Evolutionary conservation across 495 filamentous ascomycete species (phyloP).

Genomic region (Talaromyces ruber): DNA sequence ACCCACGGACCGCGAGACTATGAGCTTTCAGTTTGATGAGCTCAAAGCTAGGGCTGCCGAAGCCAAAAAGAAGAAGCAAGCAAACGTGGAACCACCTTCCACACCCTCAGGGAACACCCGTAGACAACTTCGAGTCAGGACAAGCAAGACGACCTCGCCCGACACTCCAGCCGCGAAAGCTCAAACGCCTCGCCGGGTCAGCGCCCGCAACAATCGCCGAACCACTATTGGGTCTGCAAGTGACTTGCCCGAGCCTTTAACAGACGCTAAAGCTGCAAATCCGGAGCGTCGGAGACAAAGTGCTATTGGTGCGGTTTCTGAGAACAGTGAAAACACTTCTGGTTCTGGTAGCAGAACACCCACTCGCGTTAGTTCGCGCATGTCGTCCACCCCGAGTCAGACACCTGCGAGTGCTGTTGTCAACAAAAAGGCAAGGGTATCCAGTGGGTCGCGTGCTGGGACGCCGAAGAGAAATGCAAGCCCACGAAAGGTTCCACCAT

Average conservation of each 20-base stretch:
- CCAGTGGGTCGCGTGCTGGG: constrained; percentile 29
- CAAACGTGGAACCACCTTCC: constrained; percentile 21
- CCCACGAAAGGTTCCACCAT: constrained; percentile 35
- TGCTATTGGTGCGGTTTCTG: constrained; percentile 12
- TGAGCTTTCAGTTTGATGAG: constrained; percentile 67
- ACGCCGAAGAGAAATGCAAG: constrained; percentile 37
- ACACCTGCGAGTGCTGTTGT: constrained; percentile 9
- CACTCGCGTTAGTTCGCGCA: constrained; percentile 13
- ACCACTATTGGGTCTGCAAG: constrained; percentile 56
- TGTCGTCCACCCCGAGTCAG: constrained; percentile 15
- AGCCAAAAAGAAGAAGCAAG: constrained; percentile 53
- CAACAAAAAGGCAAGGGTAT: constrained; percentile 37
- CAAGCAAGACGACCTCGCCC: constrained; percentile 44
- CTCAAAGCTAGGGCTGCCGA: constrained; percentile 58
- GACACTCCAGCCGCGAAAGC: constrained; percentile 21
- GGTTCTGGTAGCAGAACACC: constrained; percentile 12
- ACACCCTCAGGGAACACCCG: constrained; percentile 36
- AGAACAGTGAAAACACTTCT: constrained; percentile 6
- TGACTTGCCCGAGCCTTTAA: constrained; percentile 29
- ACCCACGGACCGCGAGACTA: constrained; percentile 59
- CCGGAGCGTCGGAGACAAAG: constrained; percentile 30
- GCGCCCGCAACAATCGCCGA: constrained; percentile 45
- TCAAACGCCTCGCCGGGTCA: constrained; percentile 41
- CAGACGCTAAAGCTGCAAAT: constrained; percentile 15
- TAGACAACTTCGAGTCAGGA: constrained; percentile 68